Evolutionary conservation across 2,329 filamentous ascomycete genomes (phyloP), one percentile per base, ranked within the genome.

Genomic region (Knufia fluminis): DNA sequence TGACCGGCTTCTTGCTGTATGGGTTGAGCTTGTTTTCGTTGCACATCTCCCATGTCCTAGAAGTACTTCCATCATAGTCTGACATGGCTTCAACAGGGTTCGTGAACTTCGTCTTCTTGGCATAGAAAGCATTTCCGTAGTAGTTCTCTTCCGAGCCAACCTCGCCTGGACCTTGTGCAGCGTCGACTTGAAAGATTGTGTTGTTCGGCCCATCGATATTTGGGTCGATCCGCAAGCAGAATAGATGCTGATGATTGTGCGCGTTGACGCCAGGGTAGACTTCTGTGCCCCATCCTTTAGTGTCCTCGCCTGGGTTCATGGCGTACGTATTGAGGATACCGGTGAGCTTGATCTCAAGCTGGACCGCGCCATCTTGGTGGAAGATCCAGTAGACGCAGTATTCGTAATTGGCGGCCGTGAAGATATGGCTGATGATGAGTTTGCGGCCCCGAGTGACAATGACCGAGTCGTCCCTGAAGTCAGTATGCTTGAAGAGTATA

Each of bases 401-500:
- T 66, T 96, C 90, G 69, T 96, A 96, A 72, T 96, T 96, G 22
- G 90, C 90, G 0, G 90, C 90, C 0, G 90, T 96, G 70, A 96
- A 95, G 62, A 95, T 85, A 59, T 95, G 89, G 56, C 88, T 89
- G 57, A 96, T 76, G 62, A 95, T 77, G 51, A 96, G 78, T 64
- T 92, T 94, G 48, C 88, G 80, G 1, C 83, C 88, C 22, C 90
- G 82, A 0, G 89, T 95, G 3, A 94, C 86, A 8, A 92, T 87
- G 48, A 82, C 79, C 0, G 86, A 91, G 38, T 92, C 85, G 62
- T 96, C 90, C 32, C 90, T 79, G 77, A 95, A 96, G 68, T 96
- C 90, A 14, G 82, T 89, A 69, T 94, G 87, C 71, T 96, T 96
- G 78, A 94, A 95, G 1, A 95, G 73, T 52, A 96, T 92, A 4